These are phyloP conservation scores for Pseudopithomyces maydicus DNA, from an alignment of 2,329 filamentous ascomycete genomes.

Conservation along the genomic window DNA sequence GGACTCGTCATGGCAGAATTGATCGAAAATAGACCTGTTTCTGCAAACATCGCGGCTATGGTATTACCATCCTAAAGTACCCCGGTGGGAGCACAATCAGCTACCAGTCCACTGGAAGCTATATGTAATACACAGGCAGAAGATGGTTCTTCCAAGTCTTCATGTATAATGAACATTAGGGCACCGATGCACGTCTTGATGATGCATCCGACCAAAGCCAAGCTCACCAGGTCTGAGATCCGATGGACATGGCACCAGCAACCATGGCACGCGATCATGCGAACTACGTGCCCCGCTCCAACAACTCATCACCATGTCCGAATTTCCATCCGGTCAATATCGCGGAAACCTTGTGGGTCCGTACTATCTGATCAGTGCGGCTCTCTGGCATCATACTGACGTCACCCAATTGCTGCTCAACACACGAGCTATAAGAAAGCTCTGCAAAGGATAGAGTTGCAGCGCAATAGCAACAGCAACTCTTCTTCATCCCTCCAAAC, in stretches of 20 bases:
- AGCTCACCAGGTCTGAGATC: no score
- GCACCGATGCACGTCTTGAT: background rate
- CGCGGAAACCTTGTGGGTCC: background rate
- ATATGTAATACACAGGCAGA: background rate
- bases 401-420: background rate
- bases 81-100: background rate
- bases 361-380: background rate
- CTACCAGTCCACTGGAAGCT: no score
- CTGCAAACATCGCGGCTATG: conserved; percentile 64
- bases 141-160: background rate
- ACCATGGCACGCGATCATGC: background rate
- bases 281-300: background rate
- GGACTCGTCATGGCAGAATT: conserved; percentile 74
- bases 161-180: background rate
- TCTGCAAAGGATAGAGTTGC: background rate
- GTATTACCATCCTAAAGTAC: conserved; percentile 30
- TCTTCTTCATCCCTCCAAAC: background rate
- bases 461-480: background rate
- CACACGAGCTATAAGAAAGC: background rate
- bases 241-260: background rate
- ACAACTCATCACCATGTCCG: background rate
- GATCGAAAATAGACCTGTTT: conserved; percentile 63
- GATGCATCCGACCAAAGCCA: no score
- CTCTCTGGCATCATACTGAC: background rate
- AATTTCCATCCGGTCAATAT: background rate